phyloP scores from a whole-genome alignment of 1,139 yeast genomes.

The Tardiomyces digboiensis region DNA sequence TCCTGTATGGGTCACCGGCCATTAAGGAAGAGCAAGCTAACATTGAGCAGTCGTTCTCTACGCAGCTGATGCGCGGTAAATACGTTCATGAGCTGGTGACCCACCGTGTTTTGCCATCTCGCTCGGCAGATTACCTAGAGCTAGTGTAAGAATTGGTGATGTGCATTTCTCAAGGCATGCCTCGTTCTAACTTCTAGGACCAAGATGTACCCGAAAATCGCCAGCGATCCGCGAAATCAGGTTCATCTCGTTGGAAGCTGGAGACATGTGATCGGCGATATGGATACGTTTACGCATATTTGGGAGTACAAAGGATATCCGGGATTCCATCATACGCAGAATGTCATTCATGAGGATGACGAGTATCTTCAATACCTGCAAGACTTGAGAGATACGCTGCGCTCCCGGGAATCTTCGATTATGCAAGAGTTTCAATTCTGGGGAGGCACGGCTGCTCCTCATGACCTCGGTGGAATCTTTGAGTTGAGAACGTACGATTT shows the following conservation, averaged over 20 bases:
- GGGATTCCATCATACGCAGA: slow-evolving; percentile 32
- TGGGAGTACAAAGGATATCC: slow-evolving; percentile 37
- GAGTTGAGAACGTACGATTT: slow-evolving; percentile 32
- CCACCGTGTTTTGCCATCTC: slow-evolving; percentile 29
- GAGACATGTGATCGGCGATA: slow-evolving; percentile 33
- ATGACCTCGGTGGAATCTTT: slow-evolving; percentile 32
- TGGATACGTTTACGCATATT: slow-evolving; percentile 29
- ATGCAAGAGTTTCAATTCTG: slow-evolving; percentile 36
- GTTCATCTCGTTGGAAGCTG: slow-evolving; percentile 33
- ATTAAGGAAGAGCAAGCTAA: slow-evolving; percentile 27
- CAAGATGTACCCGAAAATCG: slow-evolving; percentile 26
- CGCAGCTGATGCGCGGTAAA: slow-evolving; percentile 31
- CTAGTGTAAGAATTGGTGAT: slow-evolving; percentile 12
- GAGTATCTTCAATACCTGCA: slow-evolving; percentile 23
- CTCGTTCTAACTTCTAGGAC: slow-evolving; percentile 6
- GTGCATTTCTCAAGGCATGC: too few species aligned
- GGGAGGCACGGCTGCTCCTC: slow-evolving; percentile 37
- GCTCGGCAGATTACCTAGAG: slow-evolving; percentile 28
- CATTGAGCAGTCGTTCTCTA: slow-evolving; percentile 28
- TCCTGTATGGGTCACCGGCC: slow-evolving; percentile 29
- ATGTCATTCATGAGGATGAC: slow-evolving; percentile 23
- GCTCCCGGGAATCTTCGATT: slow-evolving; percentile 27
- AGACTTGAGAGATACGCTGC: slow-evolving; percentile 24
- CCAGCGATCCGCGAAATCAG: slow-evolving; percentile 24
- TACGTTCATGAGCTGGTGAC: slow-evolving; percentile 33